Evolutionary conservation across 2,329 filamentous ascomycete species (phyloP), one percentile per base, ranked within the genome.

Genomic region (Penicillium sp.): DNA sequence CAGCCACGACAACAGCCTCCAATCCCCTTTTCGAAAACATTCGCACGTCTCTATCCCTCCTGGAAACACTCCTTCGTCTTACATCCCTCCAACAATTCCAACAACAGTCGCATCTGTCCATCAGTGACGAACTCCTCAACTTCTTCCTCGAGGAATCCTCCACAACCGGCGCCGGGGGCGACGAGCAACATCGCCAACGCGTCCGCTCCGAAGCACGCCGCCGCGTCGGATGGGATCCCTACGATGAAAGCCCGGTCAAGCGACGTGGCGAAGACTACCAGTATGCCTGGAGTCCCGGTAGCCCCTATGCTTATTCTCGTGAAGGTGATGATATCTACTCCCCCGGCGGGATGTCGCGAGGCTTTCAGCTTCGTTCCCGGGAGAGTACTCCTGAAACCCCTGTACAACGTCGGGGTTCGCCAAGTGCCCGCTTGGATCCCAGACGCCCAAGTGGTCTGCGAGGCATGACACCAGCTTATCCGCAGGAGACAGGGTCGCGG

Each of bases 31-130:
- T 71, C 35, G 69, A 69, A 39, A 65, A 70, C 19, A 78, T 86
- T 52, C 79, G 78, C 38, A 83, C 81, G 1, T 85, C 80, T 0
- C 72, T 87, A 4, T 95, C 90, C 1, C 78, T 95, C 7, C 78
- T 96, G 38, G 90, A 96, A 64, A 93, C 91, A 73, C 74, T 95
- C 20, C 79, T 95, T 32, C 87, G 91, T 28, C 77, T 96, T 32
- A 83, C 86, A 4, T 87, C 88, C 15, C 78, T 95, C 10, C 90
- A 95, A 60, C 88, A 95, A 69, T 94, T 93, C 63, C 86, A 94
- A 60, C 90, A 96, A 71, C 78, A 81, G 27, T 89, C 87, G 0
- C 89, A 95, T 56, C 77, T 95, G n/a, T 80, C 87, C 5, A 93
- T 94, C 46, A 86, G 86, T 1, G 90, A 96, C 60, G 87, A 95